Conservation (phyloP, 106 monocot genomes). For the Apostasia shenzhenica region DNA sequence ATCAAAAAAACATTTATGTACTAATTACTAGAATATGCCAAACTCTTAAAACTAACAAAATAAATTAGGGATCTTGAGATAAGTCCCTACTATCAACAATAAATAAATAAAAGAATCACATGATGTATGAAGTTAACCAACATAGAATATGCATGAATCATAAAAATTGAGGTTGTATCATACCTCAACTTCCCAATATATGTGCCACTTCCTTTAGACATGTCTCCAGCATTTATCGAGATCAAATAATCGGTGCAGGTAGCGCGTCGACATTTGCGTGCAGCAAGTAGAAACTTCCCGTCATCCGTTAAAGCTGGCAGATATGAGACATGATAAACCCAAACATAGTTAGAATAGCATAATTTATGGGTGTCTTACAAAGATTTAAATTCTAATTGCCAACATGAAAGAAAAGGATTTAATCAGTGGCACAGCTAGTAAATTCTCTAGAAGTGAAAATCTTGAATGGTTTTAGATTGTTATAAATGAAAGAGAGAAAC, state of each 20-base stretch:
- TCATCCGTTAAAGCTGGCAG: conserved; percentile 56
- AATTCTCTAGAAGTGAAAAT: no score
- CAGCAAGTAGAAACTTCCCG: conserved; percentile 82
- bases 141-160: no score
- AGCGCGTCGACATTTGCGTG: conserved; percentile 50
- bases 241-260: conserved; percentile 81
- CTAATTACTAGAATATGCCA: neutral
- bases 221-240: conserved; percentile 52
- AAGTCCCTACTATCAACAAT: neutral
- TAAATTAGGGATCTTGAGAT: neutral
- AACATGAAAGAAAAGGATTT: no score
- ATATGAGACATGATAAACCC: neutral
- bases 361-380: no score
- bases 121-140: neutral
- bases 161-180: neutral
- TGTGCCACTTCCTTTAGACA: conserved; percentile 54
- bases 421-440: no score
- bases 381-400: no score
- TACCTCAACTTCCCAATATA: conserved; percentile 88
- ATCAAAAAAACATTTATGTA: neutral
- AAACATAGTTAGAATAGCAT: no score
- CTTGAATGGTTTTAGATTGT: no score
- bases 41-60: neutral
- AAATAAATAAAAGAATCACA: neutral
- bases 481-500: no score